A percentile compares a stretch with the other conserved stretches of the same genome.
Conservation (phyloP, 495 filamentous ascomycete genomes). For the Immersiella caudata region DNA sequence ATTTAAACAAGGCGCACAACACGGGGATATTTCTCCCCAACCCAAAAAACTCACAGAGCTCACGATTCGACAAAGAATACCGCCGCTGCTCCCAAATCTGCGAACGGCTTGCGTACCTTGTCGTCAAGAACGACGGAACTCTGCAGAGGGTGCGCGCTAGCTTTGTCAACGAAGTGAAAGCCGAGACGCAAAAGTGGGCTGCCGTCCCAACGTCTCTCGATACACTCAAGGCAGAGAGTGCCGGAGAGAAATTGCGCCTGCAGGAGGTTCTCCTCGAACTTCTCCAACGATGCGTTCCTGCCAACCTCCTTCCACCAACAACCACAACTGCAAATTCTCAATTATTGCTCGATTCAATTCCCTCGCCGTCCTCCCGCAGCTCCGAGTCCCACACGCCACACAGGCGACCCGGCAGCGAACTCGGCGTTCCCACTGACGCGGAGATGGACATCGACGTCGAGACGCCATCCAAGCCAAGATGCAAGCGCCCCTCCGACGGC, state of each 20-base stretch:
- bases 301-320: background rate
- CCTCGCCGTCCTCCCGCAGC: no score
- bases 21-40: background rate
- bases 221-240: constrained; percentile 18
- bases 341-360: background rate
- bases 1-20: background rate
- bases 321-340: no score
- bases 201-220: constrained; percentile 19
- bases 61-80: background rate
- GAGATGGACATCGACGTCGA: background rate
- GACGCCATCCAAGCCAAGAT: constrained; percentile 18
- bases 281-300: constrained; percentile 6
- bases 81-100: background rate
- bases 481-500: constrained; percentile 1
- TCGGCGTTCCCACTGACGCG: background rate
- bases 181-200: constrained; percentile 29
- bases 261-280: constrained; percentile 24
- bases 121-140: background rate
- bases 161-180: constrained; percentile 29
- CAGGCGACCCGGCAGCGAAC: background rate
- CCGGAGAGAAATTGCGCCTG: constrained; percentile 21
- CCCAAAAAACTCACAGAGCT: background rate
- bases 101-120: background rate
- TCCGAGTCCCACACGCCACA: background rate
- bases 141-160: background rate